Evolutionary conservation across 805 yeast species (phyloP).

Genomic region (Candida glaebosa): DNA sequence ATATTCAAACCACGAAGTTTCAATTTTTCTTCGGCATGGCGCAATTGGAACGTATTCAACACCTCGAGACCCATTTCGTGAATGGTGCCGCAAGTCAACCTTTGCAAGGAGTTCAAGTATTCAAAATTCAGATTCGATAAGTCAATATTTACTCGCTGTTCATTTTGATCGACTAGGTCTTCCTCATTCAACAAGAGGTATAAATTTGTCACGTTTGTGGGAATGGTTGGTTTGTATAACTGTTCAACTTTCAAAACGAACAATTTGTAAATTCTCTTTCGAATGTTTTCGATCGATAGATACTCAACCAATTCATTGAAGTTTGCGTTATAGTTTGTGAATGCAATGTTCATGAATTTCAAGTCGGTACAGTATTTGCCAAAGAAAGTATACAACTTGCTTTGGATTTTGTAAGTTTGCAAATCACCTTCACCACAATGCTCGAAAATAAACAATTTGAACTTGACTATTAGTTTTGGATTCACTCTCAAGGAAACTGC

Average conservation of each 20-base stretch:
- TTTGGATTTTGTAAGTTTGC: constrained; percentile 14
- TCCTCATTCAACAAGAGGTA: constrained; percentile 29
- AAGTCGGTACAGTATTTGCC: constrained; percentile 20
- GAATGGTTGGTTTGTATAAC: constrained; percentile 22
- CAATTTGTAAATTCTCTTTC: constrained; percentile 27
- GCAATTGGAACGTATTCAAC: constrained; percentile 18
- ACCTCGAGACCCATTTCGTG: constrained; percentile 29
- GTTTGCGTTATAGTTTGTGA: constrained; percentile 24
- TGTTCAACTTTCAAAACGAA: constrained; percentile 22
- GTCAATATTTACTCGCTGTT: constrained; percentile 13
- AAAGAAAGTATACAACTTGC: constrained; percentile 22
- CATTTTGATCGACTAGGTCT: constrained; percentile 18
- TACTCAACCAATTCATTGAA: constrained; percentile 22
- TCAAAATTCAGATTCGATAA: constrained; percentile 17
- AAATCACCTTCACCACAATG: constrained; percentile 19
- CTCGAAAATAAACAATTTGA: constrained; percentile 31
- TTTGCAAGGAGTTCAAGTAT: constrained; percentile 20
- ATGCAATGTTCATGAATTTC: constrained; percentile 30
- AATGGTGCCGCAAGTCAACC: constrained; percentile 31
- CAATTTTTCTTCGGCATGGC: constrained; percentile 19
- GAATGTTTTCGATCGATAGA: constrained; percentile 18
- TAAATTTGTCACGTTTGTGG: constrained; percentile 27
- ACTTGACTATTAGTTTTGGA: constrained; percentile 16
- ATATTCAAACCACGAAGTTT: constrained; percentile 25
- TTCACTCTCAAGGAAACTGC: constrained; percentile 16